Conservation (phyloP, 1,139 yeast species). For the Pichia inconspicua region DNA sequence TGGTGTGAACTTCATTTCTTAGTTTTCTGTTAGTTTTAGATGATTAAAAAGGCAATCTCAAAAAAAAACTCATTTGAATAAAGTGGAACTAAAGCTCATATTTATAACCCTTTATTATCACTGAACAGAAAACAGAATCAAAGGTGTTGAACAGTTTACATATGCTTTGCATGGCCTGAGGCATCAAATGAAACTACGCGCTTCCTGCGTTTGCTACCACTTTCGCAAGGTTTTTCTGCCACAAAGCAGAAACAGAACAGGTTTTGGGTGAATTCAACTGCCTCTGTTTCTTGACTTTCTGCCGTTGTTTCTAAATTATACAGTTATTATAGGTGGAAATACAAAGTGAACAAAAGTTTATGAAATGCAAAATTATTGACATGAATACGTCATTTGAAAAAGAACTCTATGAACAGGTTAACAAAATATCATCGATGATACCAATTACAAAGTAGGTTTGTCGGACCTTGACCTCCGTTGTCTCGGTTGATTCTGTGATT, state of each 20-base stretch:
- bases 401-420: neutral
- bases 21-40: no score
- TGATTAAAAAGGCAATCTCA: neutral
- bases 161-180: neutral
- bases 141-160: neutral
- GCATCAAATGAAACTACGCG: neutral
- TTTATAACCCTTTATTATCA: no score
- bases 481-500: neutral
- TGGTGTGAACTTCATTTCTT: neutral
- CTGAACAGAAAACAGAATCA: neutral
- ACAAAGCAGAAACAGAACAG: neutral
- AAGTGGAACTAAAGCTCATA: no score
- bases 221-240: neutral
- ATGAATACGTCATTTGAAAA: neutral
- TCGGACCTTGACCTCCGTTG: neutral
- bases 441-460: neutral
- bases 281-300: neutral
- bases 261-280: neutral
- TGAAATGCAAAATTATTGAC: neutral
- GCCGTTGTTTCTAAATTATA: neutral
- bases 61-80: no score
- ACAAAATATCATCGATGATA: neutral
- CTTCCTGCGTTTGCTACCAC: neutral
- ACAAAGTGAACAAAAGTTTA: neutral
- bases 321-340: neutral